A percentile compares a stretch with the other conserved stretches of the same genome.
phyloP scores from a whole-genome alignment of 2,329 filamentous ascomycete genomes.

The Chalaropsis thielavioides region DNA sequence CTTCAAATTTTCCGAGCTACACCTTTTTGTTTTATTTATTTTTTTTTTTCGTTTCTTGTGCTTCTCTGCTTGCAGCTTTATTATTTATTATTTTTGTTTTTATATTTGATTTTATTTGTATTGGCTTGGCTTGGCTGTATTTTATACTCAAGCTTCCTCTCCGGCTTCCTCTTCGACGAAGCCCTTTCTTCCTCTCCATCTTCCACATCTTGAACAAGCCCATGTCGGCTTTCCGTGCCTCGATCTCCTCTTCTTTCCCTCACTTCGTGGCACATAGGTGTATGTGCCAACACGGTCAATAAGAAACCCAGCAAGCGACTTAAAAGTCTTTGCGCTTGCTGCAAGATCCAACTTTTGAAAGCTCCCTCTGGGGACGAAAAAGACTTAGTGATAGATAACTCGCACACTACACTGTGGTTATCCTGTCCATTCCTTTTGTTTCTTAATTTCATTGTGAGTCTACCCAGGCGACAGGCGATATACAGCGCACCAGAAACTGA shows the following conservation, averaged over 20 bases:
- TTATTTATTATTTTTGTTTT: neutral
- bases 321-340: constrained; percentile 54
- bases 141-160: neutral
- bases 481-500: neutral
- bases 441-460: neutral
- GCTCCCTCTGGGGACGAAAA: constrained; percentile 34
- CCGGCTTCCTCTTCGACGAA: neutral
- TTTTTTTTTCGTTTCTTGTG: neutral
- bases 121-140: no score
- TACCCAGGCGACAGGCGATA: neutral
- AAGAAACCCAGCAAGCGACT: constrained; percentile 43
- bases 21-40: neutral
- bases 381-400: constrained; percentile 30
- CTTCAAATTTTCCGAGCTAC: neutral
- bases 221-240: constrained; percentile 18
- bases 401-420: neutral
- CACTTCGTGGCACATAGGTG: constrained; percentile 26
- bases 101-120: neutral
- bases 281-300: constrained; percentile 33
- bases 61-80: neutral
- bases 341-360: constrained; percentile 17
- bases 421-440: neutral
- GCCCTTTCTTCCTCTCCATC: neutral
- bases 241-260: constrained; percentile 17
- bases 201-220: neutral